phyloP scores from a whole-genome alignment of 2,329 filamentous ascomycete genomes.

The Penicillium rolfsii region DNA sequence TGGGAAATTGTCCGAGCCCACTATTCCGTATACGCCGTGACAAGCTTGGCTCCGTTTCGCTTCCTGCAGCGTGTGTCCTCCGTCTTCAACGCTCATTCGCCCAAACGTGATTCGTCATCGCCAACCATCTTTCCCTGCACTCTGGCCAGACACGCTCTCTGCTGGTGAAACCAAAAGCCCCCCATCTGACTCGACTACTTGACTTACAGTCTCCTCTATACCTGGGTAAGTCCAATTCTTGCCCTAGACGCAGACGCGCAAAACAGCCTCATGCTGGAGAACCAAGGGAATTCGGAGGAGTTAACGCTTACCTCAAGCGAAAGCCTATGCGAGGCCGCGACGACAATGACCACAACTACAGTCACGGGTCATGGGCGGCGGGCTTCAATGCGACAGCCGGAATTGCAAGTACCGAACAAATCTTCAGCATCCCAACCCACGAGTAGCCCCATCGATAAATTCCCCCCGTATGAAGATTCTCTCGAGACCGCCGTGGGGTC shows the following conservation, averaged over 20 bases:
- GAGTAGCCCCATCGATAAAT: slow-evolving; percentile 47
- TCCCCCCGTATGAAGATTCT: slow-evolving; percentile 47
- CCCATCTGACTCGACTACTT: slow-evolving; percentile 1
- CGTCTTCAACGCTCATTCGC: slow-evolving; percentile 35
- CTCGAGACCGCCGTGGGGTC: slow-evolving; percentile 34
- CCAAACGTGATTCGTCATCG: slow-evolving; percentile 37
- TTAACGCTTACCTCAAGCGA: slow-evolving; percentile 3
- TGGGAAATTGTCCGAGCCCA: not conserved
- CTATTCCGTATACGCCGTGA: not conserved
- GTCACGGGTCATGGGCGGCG: slow-evolving; percentile 46
- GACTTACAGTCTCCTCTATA: slow-evolving; percentile 4
- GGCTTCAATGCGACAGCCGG: slow-evolving; percentile 43
- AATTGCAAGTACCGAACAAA: slow-evolving; percentile 38
- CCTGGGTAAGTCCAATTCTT: slow-evolving; percentile 2
- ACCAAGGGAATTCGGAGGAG: not conserved
- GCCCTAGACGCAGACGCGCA: not conserved
- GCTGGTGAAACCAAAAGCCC: not conserved
- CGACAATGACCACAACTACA: slow-evolving; percentile 46
- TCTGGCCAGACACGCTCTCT: slow-evolving; percentile 3
- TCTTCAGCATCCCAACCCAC: slow-evolving; percentile 35
- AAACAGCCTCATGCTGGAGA: not conserved
- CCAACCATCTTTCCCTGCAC: slow-evolving; percentile 14
- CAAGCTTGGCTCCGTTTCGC: slow-evolving; percentile 9
- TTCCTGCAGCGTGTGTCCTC: slow-evolving; percentile 20
- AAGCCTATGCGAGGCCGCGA: not conserved